These are phyloP conservation scores for Euphorbia peplus DNA, from an alignment of 345 rosid genomes.

Conservation along the genomic window DNA sequence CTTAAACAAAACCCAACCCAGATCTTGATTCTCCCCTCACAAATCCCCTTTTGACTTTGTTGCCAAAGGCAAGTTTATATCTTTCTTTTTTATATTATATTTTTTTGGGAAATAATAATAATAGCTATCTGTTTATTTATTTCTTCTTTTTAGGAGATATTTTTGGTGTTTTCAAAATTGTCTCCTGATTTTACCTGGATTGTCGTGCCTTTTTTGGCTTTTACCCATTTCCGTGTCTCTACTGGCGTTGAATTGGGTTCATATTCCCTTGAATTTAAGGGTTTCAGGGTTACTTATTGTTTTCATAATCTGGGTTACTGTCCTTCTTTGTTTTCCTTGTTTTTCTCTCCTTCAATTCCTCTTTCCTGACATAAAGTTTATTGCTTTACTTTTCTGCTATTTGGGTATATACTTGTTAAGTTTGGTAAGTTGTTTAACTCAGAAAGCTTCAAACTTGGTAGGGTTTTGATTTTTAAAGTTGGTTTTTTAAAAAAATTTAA, in stretches of 20 bases:
- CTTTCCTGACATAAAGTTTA: conserved; percentile 28
- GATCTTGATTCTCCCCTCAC: conserved; percentile 34
- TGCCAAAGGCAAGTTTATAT: conserved; percentile 23
- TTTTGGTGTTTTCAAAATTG: conserved; percentile 14
- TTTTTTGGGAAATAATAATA: conserved; percentile 14
- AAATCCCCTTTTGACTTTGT: conserved; percentile 17
- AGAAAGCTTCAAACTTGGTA: background rate
- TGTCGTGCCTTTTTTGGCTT: conserved; percentile 16
- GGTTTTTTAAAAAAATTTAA: too few species aligned
- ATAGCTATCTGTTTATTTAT: background rate
- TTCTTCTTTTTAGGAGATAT: conserved; percentile 16
- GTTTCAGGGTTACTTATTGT: conserved; percentile 8
- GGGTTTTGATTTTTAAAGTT: conserved; percentile 11
- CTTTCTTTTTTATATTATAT: background rate
- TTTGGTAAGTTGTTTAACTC: conserved; percentile 14
- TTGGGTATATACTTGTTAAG: conserved; percentile 22
- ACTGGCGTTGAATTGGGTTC: background rate
- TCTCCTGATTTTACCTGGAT: background rate
- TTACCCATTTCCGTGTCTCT: background rate
- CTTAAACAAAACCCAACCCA: conserved; percentile 12
- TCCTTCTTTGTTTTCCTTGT: conserved; percentile 20
- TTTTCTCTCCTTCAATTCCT: conserved; percentile 32
- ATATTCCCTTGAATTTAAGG: background rate
- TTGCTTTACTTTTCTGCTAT: conserved; percentile 40
- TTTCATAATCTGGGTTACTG: conserved; percentile 29